phyloP scores from a whole-genome alignment of 139 green algal genomes.

The Chlamydomonas asymmetrica region DNA sequence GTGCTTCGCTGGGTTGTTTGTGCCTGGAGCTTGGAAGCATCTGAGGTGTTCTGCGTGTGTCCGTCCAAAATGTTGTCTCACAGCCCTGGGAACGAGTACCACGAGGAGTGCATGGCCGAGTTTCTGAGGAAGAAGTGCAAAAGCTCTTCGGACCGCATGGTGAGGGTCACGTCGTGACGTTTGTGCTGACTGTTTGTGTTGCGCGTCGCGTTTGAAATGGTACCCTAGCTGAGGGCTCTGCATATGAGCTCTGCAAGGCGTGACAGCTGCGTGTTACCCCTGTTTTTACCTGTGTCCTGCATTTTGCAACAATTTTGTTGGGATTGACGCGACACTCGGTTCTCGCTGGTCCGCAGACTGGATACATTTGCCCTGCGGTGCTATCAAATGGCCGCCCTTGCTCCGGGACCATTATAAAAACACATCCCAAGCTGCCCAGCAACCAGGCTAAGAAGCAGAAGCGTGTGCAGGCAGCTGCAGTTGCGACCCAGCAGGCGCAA shows the following conservation, averaged over 20 bases:
- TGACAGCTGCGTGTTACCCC: too few species aligned
- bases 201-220: too few species aligned
- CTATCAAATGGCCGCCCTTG: neutral
- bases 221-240: too few species aligned
- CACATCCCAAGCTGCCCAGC: neutral
- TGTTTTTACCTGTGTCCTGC: neutral
- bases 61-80: neutral
- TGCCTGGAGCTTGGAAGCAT: too few species aligned
- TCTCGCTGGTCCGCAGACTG: neutral
- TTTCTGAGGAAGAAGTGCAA: neutral
- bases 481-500: neutral
- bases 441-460: conserved; percentile 19
- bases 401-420: neutral
- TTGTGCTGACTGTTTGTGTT: too few species aligned
- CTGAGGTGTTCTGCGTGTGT: too few species aligned
- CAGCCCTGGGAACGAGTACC: neutral
- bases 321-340: too few species aligned
- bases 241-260: too few species aligned
- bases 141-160: neutral
- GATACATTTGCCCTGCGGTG: neutral
- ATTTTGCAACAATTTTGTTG: too few species aligned
- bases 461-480: conserved; percentile 14
- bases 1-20: too few species aligned
- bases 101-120: neutral
- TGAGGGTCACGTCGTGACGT: too few species aligned